These are phyloP conservation scores for Ustilago nuda DNA, from an alignment of 1,284 basidiomycete species.

Conservation along the genomic window DNA sequence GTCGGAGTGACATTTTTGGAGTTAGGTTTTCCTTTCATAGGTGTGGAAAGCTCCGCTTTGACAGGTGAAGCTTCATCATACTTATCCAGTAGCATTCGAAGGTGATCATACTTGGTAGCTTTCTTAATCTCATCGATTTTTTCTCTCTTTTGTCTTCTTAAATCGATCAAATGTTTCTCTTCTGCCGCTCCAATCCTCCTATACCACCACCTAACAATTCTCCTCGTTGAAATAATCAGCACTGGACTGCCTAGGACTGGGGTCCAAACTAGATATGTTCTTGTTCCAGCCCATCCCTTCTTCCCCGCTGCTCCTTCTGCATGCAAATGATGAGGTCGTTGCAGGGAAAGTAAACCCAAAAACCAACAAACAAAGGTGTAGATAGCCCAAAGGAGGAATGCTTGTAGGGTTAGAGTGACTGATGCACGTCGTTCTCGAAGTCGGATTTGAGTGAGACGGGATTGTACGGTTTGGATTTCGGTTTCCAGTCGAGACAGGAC, in stretches of 20 bases:
- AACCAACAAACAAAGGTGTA: slow-evolving; percentile 88
- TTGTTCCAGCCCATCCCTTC: not conserved
- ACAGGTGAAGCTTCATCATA: slow-evolving; percentile 78
- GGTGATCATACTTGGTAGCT: slow-evolving; percentile 93
- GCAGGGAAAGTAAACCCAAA: slow-evolving; percentile 36
- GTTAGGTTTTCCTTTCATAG: slow-evolving; percentile 21
- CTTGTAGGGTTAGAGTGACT: slow-evolving; percentile 83
- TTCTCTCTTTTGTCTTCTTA: slow-evolving; percentile 82
- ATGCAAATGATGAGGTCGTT: not conserved
- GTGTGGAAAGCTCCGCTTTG: slow-evolving; percentile 20
- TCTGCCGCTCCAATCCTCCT: slow-evolving; percentile 83
- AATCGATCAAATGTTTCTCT: slow-evolving; percentile 81
- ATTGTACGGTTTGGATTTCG: slow-evolving; percentile 74
- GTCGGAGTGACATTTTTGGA: slow-evolving; percentile 21
- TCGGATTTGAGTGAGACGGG: slow-evolving; percentile 85
- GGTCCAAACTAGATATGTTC: slow-evolving; percentile 31
- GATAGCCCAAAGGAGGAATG: slow-evolving; percentile 81
- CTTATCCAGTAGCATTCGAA: slow-evolving; percentile 86
- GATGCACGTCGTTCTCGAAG: slow-evolving; percentile 84
- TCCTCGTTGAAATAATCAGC: slow-evolving; percentile 79
- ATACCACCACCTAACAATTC: slow-evolving; percentile 89
- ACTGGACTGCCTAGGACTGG: slow-evolving; percentile 46
- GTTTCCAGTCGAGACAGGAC: slow-evolving; percentile 71
- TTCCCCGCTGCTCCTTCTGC: slow-evolving; percentile 12
- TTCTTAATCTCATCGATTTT: slow-evolving; percentile 97